Evolutionary conservation across 305 asterid species (phyloP), one percentile per base, ranked within the genome.

Genomic region (Rubia peregrina): DNA sequence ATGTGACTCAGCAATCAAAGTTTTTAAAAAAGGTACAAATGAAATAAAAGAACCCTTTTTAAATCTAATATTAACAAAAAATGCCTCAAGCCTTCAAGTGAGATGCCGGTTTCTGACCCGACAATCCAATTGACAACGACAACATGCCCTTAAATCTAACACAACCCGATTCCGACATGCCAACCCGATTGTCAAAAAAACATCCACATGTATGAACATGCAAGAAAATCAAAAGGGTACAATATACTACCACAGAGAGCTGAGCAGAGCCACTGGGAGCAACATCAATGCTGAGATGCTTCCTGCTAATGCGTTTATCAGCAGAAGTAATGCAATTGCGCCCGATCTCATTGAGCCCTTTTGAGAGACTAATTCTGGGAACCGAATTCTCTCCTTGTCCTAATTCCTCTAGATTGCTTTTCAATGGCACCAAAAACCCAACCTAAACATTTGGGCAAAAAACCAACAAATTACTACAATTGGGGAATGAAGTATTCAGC

Each of bases 281-380:
- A 77, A 80, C 81, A 41, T 68, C 77, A 22, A 94, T 17, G 43
- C 86, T 80, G 63, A 91, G 75, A 79, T 89, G 98, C 71, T 83
- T 87, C 82, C 99, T 85, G 82, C 99, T 91, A 73, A 94, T 89
- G 77, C 96, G 86, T 80, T 91, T 91, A 84, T 94, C 99, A 48
- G 83, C 69, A 70, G 76, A 67, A 43, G 90, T 84, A 73, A 89
- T 79, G 76, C 83, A 81, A 82, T 80, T 82, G 53, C 99, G 97
- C 76, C 99, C 99, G 11, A 94, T 76, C 61, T 64, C 79, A 80
- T 87, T 89, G 75, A 76, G 40, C 38, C 96, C 97, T 51, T 71
- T 74, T 30, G 67, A 70, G 33, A 94, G 76, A 70, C 82, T 81
- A 71, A 94, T 91, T 83, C 33, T 81, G 80, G 96, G 89, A 76